phyloP scores from a whole-genome alignment of 2,329 filamentous ascomycete genomes.

The Penicillium griseofulvum region DNA sequence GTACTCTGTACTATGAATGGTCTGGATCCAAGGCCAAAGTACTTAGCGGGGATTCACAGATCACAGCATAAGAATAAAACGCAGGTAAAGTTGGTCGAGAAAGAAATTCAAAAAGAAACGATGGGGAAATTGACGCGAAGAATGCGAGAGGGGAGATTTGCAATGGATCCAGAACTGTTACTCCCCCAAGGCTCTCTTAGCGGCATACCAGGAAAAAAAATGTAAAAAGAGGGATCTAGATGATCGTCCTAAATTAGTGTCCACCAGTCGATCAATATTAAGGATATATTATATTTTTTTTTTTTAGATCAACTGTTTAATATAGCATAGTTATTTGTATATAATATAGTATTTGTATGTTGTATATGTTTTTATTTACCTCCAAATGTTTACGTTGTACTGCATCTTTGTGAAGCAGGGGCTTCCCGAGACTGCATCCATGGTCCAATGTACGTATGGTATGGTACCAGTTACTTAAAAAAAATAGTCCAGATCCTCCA shows the following conservation, averaged over 20 bases:
- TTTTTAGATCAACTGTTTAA: neutral
- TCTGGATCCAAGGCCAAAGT: neutral
- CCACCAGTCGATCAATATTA: conserved; percentile 16
- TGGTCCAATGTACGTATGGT: neutral
- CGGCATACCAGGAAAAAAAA: conserved; percentile 10
- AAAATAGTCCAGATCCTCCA: neutral
- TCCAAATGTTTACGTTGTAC: too few species aligned
- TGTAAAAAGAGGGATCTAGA: conserved; percentile 17
- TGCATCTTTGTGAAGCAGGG: neutral
- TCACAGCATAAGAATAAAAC: neutral
- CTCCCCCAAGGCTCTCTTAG: conserved; percentile 4
- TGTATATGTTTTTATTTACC: neutral
- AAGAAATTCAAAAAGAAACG: neutral
- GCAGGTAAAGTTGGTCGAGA: neutral
- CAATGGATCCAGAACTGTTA: conserved; percentile 8
- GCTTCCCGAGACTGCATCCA: conserved; percentile 4
- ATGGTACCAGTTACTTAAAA: neutral
- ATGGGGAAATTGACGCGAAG: conserved; percentile 9
- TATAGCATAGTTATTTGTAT: too few species aligned
- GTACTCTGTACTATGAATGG: neutral
- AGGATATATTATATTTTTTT: neutral
- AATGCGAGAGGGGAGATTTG: conserved; percentile 13
- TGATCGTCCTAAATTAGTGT: conserved; percentile 20
- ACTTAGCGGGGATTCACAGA: neutral
- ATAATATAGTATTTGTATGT: too few species aligned